These are phyloP conservation scores for Rhizophora mangle DNA, from an alignment of 345 rosid genomes.

Conservation along the genomic window DNA sequence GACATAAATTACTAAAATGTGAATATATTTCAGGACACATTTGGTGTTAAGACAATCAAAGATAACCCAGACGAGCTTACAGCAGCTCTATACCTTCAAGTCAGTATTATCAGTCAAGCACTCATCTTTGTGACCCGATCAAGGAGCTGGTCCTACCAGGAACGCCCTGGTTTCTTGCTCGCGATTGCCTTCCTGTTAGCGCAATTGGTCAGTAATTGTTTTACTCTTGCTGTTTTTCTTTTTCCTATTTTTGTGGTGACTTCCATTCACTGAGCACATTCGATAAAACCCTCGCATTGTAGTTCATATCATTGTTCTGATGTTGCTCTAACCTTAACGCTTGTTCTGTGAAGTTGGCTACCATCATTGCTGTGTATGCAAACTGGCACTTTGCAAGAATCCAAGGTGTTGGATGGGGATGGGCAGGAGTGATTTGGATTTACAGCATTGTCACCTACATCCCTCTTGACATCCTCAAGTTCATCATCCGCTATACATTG, in stretches of 20 bases:
- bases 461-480: conserved; percentile 76
- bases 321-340: not conserved
- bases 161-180: conserved; percentile 63
- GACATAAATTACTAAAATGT: not conserved
- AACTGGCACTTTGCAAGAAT: conserved; percentile 65
- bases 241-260: not conserved
- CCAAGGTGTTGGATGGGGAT: conserved; percentile 73
- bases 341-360: conserved; percentile 48
- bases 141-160: conserved; percentile 71
- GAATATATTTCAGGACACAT: conserved; percentile 34
- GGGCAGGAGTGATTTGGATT: conserved; percentile 75
- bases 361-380: conserved; percentile 61
- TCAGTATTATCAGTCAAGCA: conserved; percentile 84
- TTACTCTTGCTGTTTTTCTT: not conserved
- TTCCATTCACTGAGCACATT: no score
- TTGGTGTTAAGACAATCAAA: conserved; percentile 48
- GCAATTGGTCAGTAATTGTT: conserved; percentile 47
- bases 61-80: conserved; percentile 44
- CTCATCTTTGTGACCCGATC: conserved; percentile 84
- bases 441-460: conserved; percentile 56
- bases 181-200: conserved; percentile 55
- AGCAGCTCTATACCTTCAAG: conserved; percentile 83
- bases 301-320: not conserved
- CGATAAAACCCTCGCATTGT: no score
- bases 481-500: conserved; percentile 55